Conservation (phyloP, 345 rosid species). For the Hirschfeldia incana region DNA sequence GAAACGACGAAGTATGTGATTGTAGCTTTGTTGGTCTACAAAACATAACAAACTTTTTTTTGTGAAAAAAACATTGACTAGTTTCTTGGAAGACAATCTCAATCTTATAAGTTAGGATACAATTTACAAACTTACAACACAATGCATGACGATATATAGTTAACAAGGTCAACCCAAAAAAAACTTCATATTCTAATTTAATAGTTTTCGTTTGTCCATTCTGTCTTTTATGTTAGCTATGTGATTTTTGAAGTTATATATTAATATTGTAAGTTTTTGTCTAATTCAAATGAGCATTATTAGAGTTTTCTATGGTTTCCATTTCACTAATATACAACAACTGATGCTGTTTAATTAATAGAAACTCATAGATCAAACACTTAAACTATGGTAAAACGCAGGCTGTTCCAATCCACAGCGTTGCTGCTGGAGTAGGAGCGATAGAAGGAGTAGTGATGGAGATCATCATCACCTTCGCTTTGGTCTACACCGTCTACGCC, state of each 20-base stretch:
- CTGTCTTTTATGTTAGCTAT: not conserved
- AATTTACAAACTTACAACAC: no score
- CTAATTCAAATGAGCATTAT: not conserved
- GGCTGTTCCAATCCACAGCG: constrained; percentile 75
- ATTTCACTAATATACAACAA: not conserved
- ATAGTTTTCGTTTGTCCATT: not conserved
- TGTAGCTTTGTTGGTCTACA: not conserved
- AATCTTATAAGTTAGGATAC: not conserved
- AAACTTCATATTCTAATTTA: not conserved
- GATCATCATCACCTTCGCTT: constrained; percentile 77
- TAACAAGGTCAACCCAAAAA: not conserved
- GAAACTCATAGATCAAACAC: constrained; percentile 12
- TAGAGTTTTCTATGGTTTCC: not conserved
- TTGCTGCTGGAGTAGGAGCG: constrained; percentile 75
- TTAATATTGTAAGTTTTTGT: not conserved
- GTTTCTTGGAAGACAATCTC: constrained; percentile 7
- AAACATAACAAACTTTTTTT: not conserved
- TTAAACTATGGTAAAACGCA: constrained; percentile 34
- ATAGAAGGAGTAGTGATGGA: constrained; percentile 92
- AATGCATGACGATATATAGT: not conserved
- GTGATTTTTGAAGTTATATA: not conserved
- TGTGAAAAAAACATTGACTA: not conserved
- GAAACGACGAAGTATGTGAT: not conserved
- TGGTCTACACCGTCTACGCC: constrained; percentile 94
- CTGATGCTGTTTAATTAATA: no score